Evolutionary conservation across 176 grass and related monocot species (phyloP).

Genomic region (Bromus sterilis): DNA sequence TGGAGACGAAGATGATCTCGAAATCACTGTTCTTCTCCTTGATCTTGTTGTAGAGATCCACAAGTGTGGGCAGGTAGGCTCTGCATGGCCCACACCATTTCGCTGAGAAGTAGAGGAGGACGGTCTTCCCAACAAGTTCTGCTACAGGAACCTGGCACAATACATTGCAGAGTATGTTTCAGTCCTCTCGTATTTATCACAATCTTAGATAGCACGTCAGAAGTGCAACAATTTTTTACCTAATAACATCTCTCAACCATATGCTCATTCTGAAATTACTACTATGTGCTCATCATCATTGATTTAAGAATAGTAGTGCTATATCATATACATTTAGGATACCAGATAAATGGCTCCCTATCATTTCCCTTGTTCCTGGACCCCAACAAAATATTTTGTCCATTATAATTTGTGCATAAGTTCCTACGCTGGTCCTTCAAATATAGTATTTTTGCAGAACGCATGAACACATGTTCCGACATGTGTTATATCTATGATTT

Average conservation of each 20-base stretch:
- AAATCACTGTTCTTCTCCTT: conserved; percentile 66
- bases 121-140: conserved; percentile 77
- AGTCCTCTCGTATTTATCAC: neutral
- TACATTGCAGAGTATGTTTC: neutral
- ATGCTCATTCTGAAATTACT: neutral
- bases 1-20: conserved; percentile 74
- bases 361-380: neutral
- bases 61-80: conserved; percentile 62
- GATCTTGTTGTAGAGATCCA: conserved; percentile 67
- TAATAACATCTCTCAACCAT: neutral
- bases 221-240: no score
- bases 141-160: conserved; percentile 52
- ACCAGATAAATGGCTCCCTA: neutral
- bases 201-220: neutral
- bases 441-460: neutral
- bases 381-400: neutral
- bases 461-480: no score
- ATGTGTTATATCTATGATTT: neutral
- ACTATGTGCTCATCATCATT: neutral
- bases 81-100: conserved; percentile 63
- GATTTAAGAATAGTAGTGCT: neutral
- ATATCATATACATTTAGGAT: neutral
- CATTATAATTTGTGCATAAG: neutral
- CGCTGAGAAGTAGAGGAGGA: conserved; percentile 87
- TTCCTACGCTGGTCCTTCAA: neutral